Conservation (phyloP, 305 asterid genomes). For the Fraxinus angustifolia region DNA sequence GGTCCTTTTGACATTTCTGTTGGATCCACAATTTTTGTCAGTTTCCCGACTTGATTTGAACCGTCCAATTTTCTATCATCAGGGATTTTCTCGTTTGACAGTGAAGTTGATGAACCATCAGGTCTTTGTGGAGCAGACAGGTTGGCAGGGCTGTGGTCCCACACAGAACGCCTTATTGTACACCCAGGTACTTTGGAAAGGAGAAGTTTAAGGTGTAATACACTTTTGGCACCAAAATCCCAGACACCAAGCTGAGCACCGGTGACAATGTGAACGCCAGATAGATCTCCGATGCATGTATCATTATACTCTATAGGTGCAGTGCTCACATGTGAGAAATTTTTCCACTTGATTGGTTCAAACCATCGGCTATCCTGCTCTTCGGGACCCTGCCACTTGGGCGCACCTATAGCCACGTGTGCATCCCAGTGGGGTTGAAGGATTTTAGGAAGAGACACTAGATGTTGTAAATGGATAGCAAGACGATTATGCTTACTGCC, state of each 20-base stretch:
- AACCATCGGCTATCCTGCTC: constrained; percentile 99
- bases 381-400: constrained; percentile 97
- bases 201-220: constrained; percentile 83
- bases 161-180: constrained; percentile 90
- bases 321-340: constrained; percentile 91
- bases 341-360: constrained; percentile 97
- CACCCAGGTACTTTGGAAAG: constrained; percentile 97
- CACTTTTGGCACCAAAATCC: constrained; percentile 93
- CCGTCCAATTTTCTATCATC: not conserved
- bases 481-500: constrained; percentile 90
- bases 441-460: constrained; percentile 89
- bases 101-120: constrained; percentile 62
- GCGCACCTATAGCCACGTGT: constrained; percentile 94
- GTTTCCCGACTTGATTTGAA: constrained; percentile 32
- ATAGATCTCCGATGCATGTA: constrained; percentile 86
- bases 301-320: constrained; percentile 90
- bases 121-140: constrained; percentile 31
- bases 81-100: constrained; percentile 5
- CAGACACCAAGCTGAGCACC: constrained; percentile 98
- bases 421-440: constrained; percentile 98
- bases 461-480: constrained; percentile 79
- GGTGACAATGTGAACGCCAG: constrained; percentile 87
- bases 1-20: constrained; percentile 98
- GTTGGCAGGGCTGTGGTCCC: constrained; percentile 92
- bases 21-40: constrained; percentile 82